Conservation (phyloP, 2,329 filamentous ascomycete genomes). For the Daldinia sp. region DNA sequence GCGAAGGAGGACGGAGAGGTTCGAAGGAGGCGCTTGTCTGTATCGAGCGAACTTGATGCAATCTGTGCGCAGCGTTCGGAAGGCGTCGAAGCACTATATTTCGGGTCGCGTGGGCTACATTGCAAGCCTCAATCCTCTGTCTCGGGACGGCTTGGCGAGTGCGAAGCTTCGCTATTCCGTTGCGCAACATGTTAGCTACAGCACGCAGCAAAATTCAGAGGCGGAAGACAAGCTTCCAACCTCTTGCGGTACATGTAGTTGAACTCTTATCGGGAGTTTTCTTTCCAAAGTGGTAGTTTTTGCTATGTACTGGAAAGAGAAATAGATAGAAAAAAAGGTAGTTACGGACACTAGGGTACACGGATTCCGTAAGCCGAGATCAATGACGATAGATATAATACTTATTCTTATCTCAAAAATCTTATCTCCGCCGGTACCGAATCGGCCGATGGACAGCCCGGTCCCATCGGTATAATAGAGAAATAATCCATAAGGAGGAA, state of each 20-base stretch:
- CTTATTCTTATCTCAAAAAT: constrained; percentile 26
- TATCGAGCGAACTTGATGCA: constrained; percentile 29
- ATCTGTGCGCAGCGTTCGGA: background rate
- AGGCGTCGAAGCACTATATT: background rate
- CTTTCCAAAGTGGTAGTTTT: background rate
- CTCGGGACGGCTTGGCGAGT: constrained; percentile 16
- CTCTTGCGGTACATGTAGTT: constrained; percentile 19
- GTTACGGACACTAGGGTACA: constrained; percentile 7
- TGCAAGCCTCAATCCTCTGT: constrained; percentile 8
- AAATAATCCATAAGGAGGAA: background rate
- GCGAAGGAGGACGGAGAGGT: constrained; percentile 78
- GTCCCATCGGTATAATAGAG: background rate
- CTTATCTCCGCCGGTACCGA: constrained; percentile 33
- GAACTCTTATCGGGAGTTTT: background rate
- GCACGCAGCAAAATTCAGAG: constrained; percentile 14
- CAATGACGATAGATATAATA: constrained; percentile 35
- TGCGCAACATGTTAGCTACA: constrained; percentile 42
- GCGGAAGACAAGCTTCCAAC: constrained; percentile 33
- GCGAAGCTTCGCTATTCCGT: constrained; percentile 40
- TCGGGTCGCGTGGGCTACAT: constrained; percentile 4
- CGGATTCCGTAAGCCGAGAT: constrained; percentile 18
- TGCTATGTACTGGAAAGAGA: background rate
- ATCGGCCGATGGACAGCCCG: constrained; percentile 10
- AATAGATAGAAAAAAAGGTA: constrained; percentile 6
- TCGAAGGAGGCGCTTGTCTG: constrained; percentile 59